Evolutionary conservation across 768 basidiomycete species (phyloP).

Genomic region (Galerina marginata): DNA sequence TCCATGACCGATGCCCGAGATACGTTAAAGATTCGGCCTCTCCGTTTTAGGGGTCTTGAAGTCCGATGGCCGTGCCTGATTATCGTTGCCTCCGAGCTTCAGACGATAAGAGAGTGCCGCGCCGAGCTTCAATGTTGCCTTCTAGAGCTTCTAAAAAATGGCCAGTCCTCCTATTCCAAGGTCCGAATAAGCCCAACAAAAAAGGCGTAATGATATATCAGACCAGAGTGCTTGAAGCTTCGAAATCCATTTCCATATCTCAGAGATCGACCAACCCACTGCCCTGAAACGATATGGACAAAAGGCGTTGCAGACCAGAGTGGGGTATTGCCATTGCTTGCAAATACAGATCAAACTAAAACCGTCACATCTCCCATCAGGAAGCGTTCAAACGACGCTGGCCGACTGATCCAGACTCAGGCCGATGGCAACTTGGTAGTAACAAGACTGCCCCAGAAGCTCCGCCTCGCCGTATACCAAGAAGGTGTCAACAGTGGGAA

Average conservation of each 20-base stretch:
- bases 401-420: not conserved
- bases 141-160: not conserved
- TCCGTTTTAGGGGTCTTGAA: not conserved
- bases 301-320: not conserved
- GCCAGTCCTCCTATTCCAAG: not conserved
- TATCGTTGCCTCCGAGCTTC: not conserved
- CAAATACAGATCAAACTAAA: not conserved
- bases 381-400: not conserved
- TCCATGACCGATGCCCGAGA: conserved; percentile 6
- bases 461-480: not conserved
- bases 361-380: not conserved
- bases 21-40: not conserved
- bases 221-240: not conserved
- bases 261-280: not conserved
- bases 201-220: not conserved
- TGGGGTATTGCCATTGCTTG: not conserved
- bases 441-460: not conserved
- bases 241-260: not conserved
- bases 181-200: not conserved
- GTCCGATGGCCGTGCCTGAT: not conserved
- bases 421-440: not conserved
- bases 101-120: not conserved
- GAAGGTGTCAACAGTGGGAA: conserved; percentile 1
- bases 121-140: not conserved
- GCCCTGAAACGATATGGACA: not conserved